Conservation (phyloP, 83 land plant species). For the Diphasiastrum complanatum region DNA sequence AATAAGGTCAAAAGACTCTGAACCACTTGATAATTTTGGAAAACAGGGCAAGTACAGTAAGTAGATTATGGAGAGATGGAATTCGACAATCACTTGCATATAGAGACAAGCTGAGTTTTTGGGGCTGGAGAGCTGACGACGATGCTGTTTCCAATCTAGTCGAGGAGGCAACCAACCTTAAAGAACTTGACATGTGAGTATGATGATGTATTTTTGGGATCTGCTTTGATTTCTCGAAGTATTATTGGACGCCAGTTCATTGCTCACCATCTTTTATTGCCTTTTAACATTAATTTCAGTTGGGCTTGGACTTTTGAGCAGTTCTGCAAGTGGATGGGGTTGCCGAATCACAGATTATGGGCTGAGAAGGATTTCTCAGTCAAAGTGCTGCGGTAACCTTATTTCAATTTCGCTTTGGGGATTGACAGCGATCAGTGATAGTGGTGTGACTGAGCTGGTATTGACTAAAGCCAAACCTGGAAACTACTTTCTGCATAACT, state of each 20-base stretch:
- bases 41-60: constrained; percentile 79
- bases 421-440: constrained; percentile 77
- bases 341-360: constrained; percentile 77
- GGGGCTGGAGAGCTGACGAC: constrained; percentile 75
- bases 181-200: constrained; percentile 67
- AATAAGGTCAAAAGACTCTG: no score
- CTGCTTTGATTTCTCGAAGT: no score
- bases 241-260: no score
- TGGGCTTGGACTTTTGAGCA: constrained; percentile 21
- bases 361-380: constrained; percentile 49
- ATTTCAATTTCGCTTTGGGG: constrained; percentile 90
- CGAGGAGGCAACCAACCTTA: constrained; percentile 41
- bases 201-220: no score
- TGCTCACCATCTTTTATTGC: not conserved
- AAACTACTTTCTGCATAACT: no score
- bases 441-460: constrained; percentile 76
- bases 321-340: constrained; percentile 85
- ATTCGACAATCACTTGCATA: constrained; percentile 55
- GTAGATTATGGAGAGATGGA: constrained; percentile 67
- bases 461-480: no score
- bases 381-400: constrained; percentile 63
- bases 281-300: not conserved
- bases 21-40: no score
- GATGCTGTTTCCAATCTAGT: constrained; percentile 61
- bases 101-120: constrained; percentile 65